Conservation (phyloP, 805 yeast species). For the Candida endomychidarum region DNA sequence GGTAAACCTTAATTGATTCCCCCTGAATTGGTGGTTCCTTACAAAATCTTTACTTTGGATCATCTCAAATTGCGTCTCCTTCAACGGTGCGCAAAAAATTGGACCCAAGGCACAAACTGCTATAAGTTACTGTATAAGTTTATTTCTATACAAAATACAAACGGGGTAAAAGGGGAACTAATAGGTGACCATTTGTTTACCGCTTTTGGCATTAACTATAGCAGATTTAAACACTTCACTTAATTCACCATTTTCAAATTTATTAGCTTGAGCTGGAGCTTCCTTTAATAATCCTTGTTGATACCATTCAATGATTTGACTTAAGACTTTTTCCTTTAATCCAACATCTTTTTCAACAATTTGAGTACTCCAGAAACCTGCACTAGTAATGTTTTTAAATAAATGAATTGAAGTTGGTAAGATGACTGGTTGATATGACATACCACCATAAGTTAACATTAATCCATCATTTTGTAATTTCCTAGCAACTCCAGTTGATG, state of each 20-base stretch:
- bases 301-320: constrained; percentile 41
- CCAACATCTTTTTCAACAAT: constrained; percentile 35
- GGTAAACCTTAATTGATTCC: too few relatives aligned
- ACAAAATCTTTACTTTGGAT: background rate
- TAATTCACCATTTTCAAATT: constrained; percentile 25
- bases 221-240: constrained; percentile 30
- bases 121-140: background rate
- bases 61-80: constrained; percentile 1
- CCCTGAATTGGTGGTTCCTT: background rate
- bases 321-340: constrained; percentile 37
- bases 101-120: background rate
- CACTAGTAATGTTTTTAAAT: constrained; percentile 80
- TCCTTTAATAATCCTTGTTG: constrained; percentile 38
- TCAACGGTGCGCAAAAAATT: constrained; percentile 5
- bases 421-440: constrained; percentile 94
- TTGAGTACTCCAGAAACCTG: constrained; percentile 91
- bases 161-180: background rate
- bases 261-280: constrained; percentile 35
- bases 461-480: constrained; percentile 74
- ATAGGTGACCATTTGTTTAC: constrained; percentile 31
- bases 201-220: constrained; percentile 32
- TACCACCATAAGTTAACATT: constrained; percentile 92
- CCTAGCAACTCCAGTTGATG: constrained; percentile 77
- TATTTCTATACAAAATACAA: background rate
- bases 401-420: constrained; percentile 87